phyloP scores from a whole-genome alignment of 345 rosid genomes.

The Moricandia moricandioides region DNA sequence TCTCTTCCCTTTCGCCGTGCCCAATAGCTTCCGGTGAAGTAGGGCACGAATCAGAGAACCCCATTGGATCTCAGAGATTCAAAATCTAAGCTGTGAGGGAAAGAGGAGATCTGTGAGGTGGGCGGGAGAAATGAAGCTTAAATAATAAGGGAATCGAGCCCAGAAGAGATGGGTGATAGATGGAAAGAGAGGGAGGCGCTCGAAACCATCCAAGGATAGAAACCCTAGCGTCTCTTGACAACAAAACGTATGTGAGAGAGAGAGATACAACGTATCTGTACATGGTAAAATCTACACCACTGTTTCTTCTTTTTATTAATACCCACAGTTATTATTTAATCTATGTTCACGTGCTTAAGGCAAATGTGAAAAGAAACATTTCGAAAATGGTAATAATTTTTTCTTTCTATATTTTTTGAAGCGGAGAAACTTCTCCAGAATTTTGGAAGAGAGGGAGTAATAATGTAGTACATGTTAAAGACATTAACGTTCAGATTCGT shows the following conservation, averaged over 20 bases:
- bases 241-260: constrained; percentile 1
- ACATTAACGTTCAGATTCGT: background rate
- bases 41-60: constrained; percentile 32
- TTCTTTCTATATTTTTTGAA: background rate
- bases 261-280: constrained; percentile 1
- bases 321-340: background rate
- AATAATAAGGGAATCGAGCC: constrained; percentile 16
- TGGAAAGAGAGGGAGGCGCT: constrained; percentile 29
- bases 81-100: background rate
- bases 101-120: constrained; percentile 32
- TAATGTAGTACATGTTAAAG: background rate
- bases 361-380: background rate
- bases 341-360: constrained; percentile 1
- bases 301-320: background rate
- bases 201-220: constrained; percentile 28
- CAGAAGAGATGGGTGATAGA: constrained; percentile 17
- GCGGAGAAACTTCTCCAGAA: background rate
- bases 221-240: constrained; percentile 50
- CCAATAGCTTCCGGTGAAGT: constrained; percentile 18
- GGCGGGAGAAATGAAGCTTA: constrained; percentile 15
- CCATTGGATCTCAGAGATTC: constrained; percentile 35
- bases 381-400: background rate
- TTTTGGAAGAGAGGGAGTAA: background rate
- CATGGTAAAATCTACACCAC: background rate
- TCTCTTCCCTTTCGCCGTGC: constrained; percentile 15